Evolutionary conservation across 2,329 filamentous ascomycete genomes (phyloP).

Genomic region (Chrysosporium queenslandicum): DNA sequence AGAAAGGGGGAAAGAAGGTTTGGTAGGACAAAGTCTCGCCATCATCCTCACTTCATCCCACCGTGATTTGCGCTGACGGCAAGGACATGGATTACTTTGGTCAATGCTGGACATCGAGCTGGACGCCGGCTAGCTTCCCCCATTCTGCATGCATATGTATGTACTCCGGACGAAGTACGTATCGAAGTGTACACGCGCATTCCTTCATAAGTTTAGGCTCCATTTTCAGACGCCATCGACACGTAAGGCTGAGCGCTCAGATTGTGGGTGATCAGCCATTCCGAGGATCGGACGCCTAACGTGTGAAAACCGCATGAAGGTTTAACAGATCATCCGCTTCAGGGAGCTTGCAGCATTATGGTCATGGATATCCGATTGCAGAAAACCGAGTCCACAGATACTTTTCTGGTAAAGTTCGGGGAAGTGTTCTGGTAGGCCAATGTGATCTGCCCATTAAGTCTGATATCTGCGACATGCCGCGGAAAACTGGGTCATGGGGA

Average conservation of each 20-base stretch:
- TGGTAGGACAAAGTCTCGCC: background rate
- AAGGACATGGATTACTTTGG: background rate
- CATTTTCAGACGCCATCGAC: background rate
- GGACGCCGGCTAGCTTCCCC: background rate
- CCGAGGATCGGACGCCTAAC: background rate
- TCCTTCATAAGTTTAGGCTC: background rate
- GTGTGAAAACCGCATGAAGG: background rate
- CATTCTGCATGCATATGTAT: constrained; percentile 1
- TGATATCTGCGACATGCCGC: background rate
- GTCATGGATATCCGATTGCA: background rate
- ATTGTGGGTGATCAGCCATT: background rate
- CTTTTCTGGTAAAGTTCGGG: background rate
- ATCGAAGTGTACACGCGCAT: background rate
- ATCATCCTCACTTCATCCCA: background rate
- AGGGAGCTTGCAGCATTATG: background rate
- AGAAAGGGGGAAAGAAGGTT: background rate
- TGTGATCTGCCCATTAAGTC: background rate
- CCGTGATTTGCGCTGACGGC: background rate
- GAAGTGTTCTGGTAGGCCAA: background rate
- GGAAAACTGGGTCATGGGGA: background rate
- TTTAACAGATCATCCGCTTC: background rate
- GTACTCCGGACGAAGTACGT: background rate
- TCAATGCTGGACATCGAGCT: background rate
- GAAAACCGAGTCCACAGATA: background rate
- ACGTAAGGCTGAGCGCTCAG: constrained; percentile 1